phyloP scores from a whole-genome alignment of 148 eudicot species.

The Rhododendron ferrugineum region DNA sequence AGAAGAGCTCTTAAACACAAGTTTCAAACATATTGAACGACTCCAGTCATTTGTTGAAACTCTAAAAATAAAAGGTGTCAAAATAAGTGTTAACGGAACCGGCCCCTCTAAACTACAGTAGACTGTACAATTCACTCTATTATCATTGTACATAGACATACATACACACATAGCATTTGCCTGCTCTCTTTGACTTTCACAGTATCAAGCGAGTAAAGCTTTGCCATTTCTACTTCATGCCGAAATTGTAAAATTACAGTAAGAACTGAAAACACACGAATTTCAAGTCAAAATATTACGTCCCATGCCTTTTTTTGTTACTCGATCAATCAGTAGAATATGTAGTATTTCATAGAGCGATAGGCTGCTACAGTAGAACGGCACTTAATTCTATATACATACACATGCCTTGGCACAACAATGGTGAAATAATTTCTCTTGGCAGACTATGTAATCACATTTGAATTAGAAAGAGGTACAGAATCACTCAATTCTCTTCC shows the following conservation, averaged over 20 bases:
- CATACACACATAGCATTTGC: no score
- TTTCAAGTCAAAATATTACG: not conserved
- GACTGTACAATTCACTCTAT: no score
- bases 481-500: constrained; percentile 32
- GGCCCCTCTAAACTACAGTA: no score
- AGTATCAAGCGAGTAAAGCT: not conserved
- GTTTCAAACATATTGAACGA: no score
- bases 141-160: no score
- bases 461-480: not conserved
- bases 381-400: not conserved
- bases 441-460: constrained; percentile 1
- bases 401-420: not conserved
- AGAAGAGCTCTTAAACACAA: no score
- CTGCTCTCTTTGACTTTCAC: not conserved
- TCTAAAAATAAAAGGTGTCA: no score
- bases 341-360: not conserved
- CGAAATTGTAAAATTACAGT: not conserved
- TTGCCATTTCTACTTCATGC: not conserved
- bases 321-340: not conserved
- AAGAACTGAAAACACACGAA: not conserved
- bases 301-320: not conserved
- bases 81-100: no score
- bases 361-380: not conserved
- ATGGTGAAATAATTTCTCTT: not conserved
- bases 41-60: no score